These are phyloP conservation scores for Hypericum perforatum DNA, from an alignment of 345 rosid genomes.

Conservation along the genomic window DNA sequence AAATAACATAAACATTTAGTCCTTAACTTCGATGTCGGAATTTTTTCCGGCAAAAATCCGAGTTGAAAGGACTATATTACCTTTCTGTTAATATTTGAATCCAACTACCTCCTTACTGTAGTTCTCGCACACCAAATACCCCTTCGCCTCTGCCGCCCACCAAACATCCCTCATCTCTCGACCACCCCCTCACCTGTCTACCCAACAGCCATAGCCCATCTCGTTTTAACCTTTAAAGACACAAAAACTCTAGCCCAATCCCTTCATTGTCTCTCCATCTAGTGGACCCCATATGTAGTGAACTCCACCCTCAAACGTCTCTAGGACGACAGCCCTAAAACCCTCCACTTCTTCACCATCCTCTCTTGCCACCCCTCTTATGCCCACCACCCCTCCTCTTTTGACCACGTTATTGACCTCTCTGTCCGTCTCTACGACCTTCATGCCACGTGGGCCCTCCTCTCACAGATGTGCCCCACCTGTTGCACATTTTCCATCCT, in stretches of 20 bases:
- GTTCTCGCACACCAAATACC: no score
- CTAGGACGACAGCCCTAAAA: conserved; percentile 83
- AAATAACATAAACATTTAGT: no score
- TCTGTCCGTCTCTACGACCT: conserved; percentile 63
- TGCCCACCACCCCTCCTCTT: conserved; percentile 51
- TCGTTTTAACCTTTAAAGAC: conserved; percentile 31
- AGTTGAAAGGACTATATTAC: no score
- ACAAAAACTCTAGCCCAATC: conserved; percentile 23
- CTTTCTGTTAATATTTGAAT: no score
- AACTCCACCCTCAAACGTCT: conserved; percentile 53
- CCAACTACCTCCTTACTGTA: no score
- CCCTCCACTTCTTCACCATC: conserved; percentile 61
- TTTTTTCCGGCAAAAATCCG: no score
- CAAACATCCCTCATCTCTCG: background rate
- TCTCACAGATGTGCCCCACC: conserved; percentile 65
- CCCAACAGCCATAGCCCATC: conserved; percentile 22
- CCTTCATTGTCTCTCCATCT: conserved; percentile 34
- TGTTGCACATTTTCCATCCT: conserved; percentile 62
- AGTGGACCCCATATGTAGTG: conserved; percentile 60
- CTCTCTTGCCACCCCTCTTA: conserved; percentile 42
- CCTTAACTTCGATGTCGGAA: no score
- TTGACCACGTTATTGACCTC: conserved; percentile 72
- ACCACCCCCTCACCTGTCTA: conserved; percentile 10
- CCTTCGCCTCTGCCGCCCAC: conserved; percentile 1
- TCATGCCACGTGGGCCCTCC: conserved; percentile 37